Evolutionary conservation across 352 stramenopile genomes (phyloP), one percentile per base, ranked within the genome.

Genomic region (Blastocystis sp.): DNA sequence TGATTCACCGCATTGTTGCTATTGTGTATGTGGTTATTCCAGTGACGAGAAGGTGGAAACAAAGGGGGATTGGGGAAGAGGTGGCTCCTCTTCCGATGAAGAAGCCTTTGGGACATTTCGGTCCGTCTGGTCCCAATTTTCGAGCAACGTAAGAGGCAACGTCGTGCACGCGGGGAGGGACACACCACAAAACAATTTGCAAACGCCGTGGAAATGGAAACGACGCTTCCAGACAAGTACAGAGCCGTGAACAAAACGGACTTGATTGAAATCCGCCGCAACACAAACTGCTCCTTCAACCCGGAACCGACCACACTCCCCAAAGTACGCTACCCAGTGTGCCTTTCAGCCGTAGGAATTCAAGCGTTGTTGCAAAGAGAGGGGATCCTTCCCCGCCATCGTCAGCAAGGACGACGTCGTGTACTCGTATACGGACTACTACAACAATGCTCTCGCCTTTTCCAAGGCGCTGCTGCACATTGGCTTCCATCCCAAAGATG

Each of bases 401-500:
- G 78, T 88, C 2, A 79, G 64, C 52, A 88, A 88, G 45, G 78
- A 88, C 1, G 78, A 78, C n/a, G 28, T 40, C 1, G 28, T 52
- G 2, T 88, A 88, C 34, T 67, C 78, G 3, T 88, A 62, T 34
- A 71, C 64, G 23, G 78, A 88, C 14, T 88, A 88, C 67, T 88
- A 79, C 23, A 17, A 53, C 3, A 76, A 88, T 28, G 78, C 78
- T 9, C 10, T 76, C 14, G 40, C 40, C 4, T 88, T 79, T 86
- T 93, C 91, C 88, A 96, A 96, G 90, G 90, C 89, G 53, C 89
- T 96, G 60, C 45, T 96, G 45, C 89, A 93, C 71, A 61, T 94
- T 23, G 93, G 92, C 2, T 74, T 95, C 0, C 87, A 93, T 61
- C 91, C 89, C 60, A 94, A 94, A 88, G 90, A 94, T 74, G 92